These are phyloP conservation scores for Alternaria tenuissima DNA, from an alignment of 2,329 filamentous ascomycete genomes.

Conservation along the genomic window DNA sequence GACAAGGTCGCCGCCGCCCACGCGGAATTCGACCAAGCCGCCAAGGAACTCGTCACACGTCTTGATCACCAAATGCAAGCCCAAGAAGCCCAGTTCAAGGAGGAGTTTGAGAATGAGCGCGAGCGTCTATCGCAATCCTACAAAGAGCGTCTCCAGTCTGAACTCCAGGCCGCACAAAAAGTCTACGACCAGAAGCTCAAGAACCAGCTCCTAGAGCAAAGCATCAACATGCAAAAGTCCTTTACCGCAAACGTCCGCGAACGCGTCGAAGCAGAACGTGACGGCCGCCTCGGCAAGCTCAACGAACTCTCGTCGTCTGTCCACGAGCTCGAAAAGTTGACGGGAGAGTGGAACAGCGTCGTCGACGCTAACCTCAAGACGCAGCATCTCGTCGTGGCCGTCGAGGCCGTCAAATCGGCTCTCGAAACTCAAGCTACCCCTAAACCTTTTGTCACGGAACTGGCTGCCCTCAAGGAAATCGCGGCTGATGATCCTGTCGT, in stretches of 20 bases:
- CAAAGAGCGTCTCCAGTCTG: slow-evolving; percentile 78
- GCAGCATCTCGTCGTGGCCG: slow-evolving; percentile 93
- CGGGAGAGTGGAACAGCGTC: slow-evolving; percentile 87
- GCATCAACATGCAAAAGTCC: slow-evolving; percentile 83
- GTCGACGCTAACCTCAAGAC: slow-evolving; percentile 91
- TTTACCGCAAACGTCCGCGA: slow-evolving; percentile 81
- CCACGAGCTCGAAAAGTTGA: slow-evolving; percentile 84
- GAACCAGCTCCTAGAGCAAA: slow-evolving; percentile 90
- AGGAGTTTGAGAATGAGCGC: slow-evolving; percentile 89
- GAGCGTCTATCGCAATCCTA: slow-evolving; percentile 80
- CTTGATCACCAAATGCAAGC: slow-evolving; percentile 82
- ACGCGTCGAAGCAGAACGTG: slow-evolving; percentile 87
- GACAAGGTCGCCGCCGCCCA: slow-evolving; percentile 75
- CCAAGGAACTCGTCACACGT: slow-evolving; percentile 85
- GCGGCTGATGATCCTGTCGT: slow-evolving; percentile 85
- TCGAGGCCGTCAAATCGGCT: slow-evolving; percentile 88
- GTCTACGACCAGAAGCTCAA: slow-evolving; percentile 82
- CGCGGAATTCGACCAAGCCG: slow-evolving; percentile 84
- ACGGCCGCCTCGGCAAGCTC: slow-evolving; percentile 85
- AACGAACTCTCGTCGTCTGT: slow-evolving; percentile 80
- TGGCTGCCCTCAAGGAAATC: slow-evolving; percentile 93
- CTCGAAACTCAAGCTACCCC: slow-evolving; percentile 78
- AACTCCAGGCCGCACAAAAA: slow-evolving; percentile 80
- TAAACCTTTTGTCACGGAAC: slow-evolving; percentile 87
- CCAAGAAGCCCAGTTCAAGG: slow-evolving; percentile 83